Evolutionary conservation across 2,329 filamentous ascomycete genomes (phyloP), one percentile per base, ranked within the genome.

Genomic region (Akanthomyces uredinophilus): DNA sequence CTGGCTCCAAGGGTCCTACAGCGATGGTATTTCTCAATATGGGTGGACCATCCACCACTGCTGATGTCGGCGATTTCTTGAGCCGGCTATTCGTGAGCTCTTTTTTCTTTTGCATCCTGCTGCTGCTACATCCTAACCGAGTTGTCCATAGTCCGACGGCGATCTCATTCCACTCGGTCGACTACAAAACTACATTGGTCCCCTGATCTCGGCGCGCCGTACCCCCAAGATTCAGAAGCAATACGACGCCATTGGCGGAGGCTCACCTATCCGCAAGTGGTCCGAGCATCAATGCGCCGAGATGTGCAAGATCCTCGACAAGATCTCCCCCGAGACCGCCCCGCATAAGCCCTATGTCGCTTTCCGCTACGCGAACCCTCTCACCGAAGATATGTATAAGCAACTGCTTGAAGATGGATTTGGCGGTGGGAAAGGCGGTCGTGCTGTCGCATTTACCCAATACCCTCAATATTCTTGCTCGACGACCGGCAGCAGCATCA

Each of bases 21-120:
- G 95, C 95, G 49, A 98, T 99, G 87, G 95, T 99, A 16, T 97
- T 99, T 72, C 86, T 99, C 78, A 99, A 99, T 77, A 99, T 99
- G 95, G 95, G 95, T 64, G 95, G 95, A 0, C 95, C 95, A 3
- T 90, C 91, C 1, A 96, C 90, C 4, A 90, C 89, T 5, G 85
- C 88, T 67, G 92, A 99, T 78, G 95, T 99, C 41, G 88, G 89
- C 69, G 87, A 89, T 75, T 99, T 98, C 72, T 79, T 99, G 53
- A 95, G 89, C 74, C 87, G 93, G 68, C 81, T 99, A 68, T 99
- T 99, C 78, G 94, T 96, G 84, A 63, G 89, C 77, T n/a, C n/a
- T 49, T 47, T 46, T 14, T 58, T 35, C 27, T 35, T 44, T 60
- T n/a, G 62, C 55, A 47, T 39, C 46, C 55, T 56, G 11, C 52